A percentile compares a stretch with the other conserved stretches of the same genome.
phyloP scores from a whole-genome alignment of 2,329 filamentous ascomycete species.

The Magnaporthales sp. region DNA sequence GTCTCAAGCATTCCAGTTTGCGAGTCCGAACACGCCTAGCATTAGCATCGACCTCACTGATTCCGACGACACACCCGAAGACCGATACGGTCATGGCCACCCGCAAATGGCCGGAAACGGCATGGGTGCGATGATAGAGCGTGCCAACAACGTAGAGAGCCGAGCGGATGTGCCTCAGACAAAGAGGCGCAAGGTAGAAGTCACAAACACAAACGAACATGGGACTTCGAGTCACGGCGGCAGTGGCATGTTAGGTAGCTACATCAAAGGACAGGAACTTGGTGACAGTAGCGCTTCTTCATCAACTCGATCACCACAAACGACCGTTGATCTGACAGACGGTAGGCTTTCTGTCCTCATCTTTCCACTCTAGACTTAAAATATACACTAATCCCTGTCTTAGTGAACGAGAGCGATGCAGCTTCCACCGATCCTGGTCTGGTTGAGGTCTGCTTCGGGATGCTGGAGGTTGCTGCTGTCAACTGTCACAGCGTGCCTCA shows the following conservation, averaged over 20 bases:
- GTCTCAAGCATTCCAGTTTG: conserved; percentile 22
- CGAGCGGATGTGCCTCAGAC: conserved; percentile 48
- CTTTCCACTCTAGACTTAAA: neutral
- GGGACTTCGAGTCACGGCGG: conserved; percentile 34
- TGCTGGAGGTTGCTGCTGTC: conserved; percentile 58
- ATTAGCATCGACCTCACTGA: conserved; percentile 11
- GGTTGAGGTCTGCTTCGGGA: conserved; percentile 74
- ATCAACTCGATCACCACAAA: conserved; percentile 19
- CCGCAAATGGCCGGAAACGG: conserved; percentile 16
- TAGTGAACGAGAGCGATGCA: conserved; percentile 16
- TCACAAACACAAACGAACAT: conserved; percentile 17
- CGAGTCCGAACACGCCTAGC: conserved; percentile 16
- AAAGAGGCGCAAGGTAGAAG: conserved; percentile 55
- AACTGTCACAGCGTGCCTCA: conserved; percentile 61
- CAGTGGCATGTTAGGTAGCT: conserved; percentile 46
- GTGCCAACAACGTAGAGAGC: conserved; percentile 65
- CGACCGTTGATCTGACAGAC: conserved; percentile 50
- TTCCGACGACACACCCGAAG: conserved; percentile 7
- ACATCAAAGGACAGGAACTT: neutral
- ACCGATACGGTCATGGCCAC: conserved; percentile 11
- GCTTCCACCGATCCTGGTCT: conserved; percentile 44
- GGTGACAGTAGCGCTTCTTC: conserved; percentile 16
- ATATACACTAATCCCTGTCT: neutral
- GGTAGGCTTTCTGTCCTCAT: conserved; percentile 22
- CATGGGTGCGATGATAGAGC: conserved; percentile 60